Evolutionary conservation across 2,329 filamentous ascomycete species (phyloP).

Genomic region (Alternaria gansuensis): DNA sequence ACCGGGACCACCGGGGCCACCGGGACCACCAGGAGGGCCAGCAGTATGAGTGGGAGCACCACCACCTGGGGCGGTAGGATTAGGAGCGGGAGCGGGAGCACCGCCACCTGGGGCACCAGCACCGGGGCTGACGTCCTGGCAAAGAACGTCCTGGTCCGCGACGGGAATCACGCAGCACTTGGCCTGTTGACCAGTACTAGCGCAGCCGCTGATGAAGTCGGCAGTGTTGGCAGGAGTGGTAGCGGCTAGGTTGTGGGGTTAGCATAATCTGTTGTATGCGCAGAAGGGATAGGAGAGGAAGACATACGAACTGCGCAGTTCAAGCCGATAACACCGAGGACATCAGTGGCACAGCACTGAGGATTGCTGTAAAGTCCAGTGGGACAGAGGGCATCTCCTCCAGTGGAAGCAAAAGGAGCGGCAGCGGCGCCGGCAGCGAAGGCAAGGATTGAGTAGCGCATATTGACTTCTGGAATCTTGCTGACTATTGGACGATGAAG

Average conservation of each 20-base stretch:
- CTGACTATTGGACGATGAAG: background rate
- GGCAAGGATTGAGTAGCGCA: conserved; percentile 18
- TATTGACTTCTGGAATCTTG: conserved; percentile 7
- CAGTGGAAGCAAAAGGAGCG: conserved; percentile 7
- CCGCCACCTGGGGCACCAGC: conserved; percentile 5
- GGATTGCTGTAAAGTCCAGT: conserved; percentile 14
- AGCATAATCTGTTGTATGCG: background rate
- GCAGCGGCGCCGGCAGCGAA: conserved; percentile 12
- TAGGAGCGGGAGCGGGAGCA: background rate
- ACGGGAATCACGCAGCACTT: conserved; percentile 23
- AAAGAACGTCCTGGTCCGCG: conserved; percentile 18
- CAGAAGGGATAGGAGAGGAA: background rate
- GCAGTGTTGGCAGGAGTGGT: conserved; percentile 7
- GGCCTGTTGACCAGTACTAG: conserved; percentile 16
- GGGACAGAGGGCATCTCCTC: conserved; percentile 12
- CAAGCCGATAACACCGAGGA: conserved; percentile 13
- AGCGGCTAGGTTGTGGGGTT: conserved; percentile 1
- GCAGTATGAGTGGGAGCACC: background rate
- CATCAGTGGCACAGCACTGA: conserved; percentile 24
- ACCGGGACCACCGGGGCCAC: background rate
- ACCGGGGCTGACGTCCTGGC: conserved; percentile 19
- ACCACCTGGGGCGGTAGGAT: background rate
- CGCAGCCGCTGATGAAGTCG: conserved; percentile 16
- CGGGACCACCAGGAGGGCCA: background rate
- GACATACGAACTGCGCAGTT: conserved; percentile 20